These are phyloP conservation scores for Funneliformis caledonium DNA, from an alignment of 371 early-diverging fungal species.

Conservation along the genomic window DNA sequence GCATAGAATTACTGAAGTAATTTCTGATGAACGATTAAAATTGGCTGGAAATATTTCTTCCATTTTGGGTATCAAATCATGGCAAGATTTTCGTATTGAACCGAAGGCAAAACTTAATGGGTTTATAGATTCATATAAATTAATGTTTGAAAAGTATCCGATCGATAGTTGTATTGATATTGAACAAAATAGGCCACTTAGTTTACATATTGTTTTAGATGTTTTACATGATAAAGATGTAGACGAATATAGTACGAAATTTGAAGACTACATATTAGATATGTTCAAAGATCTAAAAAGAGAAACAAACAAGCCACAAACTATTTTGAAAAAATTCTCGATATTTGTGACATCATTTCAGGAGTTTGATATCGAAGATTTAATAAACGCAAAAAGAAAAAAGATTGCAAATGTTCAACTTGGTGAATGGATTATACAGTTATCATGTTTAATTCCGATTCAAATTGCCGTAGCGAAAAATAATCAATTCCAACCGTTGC, in stretches of 20 bases:
- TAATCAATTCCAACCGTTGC: conserved; percentile 6
- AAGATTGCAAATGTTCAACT: background rate
- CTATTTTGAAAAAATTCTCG: conserved; percentile 1
- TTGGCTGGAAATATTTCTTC: background rate
- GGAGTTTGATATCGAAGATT: background rate
- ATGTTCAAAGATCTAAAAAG: conserved; percentile 4
- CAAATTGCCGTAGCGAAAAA: conserved; percentile 34
- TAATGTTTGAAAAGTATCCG: conserved; percentile 24
- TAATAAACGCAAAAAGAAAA: background rate
- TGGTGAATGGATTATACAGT: conserved; percentile 21
- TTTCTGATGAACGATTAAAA: conserved; percentile 19
- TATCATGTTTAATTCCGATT: conserved; percentile 19
- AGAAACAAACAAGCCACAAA: conserved; percentile 7
- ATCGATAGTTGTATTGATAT: background rate
- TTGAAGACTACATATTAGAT: background rate
- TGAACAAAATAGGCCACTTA: background rate
- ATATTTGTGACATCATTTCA: background rate
- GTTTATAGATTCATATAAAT: background rate
- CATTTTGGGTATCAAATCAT: background rate
- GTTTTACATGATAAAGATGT: background rate
- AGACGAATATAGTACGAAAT: background rate
- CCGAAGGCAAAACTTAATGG: conserved; percentile 26
- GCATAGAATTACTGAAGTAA: background rate
- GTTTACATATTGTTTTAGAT: background rate
- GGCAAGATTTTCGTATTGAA: conserved; percentile 28